Base-by-base conservation (phyloP, 1,284 basidiomycete species). In the Cryptococcus sp. region DNA sequence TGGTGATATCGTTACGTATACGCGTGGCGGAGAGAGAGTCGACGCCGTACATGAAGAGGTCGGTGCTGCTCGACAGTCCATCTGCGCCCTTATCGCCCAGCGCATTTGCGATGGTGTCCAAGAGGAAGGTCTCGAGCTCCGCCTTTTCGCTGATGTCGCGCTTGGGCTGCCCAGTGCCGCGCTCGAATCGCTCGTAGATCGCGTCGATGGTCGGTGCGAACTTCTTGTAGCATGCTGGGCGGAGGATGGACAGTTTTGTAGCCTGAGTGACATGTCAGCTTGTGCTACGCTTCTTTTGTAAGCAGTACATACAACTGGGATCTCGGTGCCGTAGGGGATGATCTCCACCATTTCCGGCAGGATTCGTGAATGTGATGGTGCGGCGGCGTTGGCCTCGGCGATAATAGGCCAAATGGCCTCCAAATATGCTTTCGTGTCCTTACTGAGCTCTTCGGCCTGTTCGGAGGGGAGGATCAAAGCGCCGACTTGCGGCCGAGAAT, bases 21-120 rank as follows among this genome's bases (percentile, higher is more conserved):
- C 84, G 77, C 4, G 82, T 82, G 16, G 83, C 83, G 63, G 84
- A 82, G 11, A 87, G 71, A 10, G 84, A 86, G 68, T 85, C 83
- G 41, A 87, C 79, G 23, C 85, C 85, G 30, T 66, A 73, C 1
- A 69, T 70, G 60, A 78, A 77, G 15, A 77, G 66, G 58, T 77
- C 75, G 45, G 72, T 74, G 2, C 43, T 51, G 2, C 56, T 38
- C 1, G 50, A 47, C 10, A 76, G 57, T 1, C 50, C 77, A 19
- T 52, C 65, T 50, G 73, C 61, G 27, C 73, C 72, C 45, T 66
- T 70, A 15, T 75, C 68, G 16, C 80, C 79, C 1, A 82, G 63
- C 3, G 77, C 75, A 6, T 68, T 71, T 6, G 62, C 57, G 54
- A 82, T 79, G 1, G 76, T 75, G 7, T 78, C 63, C 23, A 67